Evolutionary conservation across 768 basidiomycete species (phyloP).

Genomic region (Amanita rimosa): DNA sequence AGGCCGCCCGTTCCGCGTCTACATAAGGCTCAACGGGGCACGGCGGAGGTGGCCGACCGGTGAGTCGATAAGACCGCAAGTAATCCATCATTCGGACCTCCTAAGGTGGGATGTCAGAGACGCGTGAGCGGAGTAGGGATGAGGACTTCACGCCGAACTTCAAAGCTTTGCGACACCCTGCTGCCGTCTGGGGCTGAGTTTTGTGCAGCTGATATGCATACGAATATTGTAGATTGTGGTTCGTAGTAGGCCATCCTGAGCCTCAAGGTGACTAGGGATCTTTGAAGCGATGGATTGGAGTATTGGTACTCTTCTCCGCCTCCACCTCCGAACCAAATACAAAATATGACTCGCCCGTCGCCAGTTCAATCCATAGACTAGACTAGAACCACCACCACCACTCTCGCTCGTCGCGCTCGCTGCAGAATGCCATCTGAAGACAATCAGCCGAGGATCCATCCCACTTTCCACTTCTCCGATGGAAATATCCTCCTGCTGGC

Average conservation of each 20-base stretch:
- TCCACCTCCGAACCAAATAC: too few relatives aligned
- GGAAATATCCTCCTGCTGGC: background rate
- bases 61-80: slow-evolving; percentile 31
- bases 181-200: slow-evolving; percentile 4
- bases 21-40: slow-evolving; percentile 36
- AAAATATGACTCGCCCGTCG: too few relatives aligned
- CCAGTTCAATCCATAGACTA: too few relatives aligned
- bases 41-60: slow-evolving; percentile 36
- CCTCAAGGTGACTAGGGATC: too few relatives aligned
- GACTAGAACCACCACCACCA: too few relatives aligned
- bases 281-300: too few relatives aligned
- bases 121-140: background rate
- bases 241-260: background rate
- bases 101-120: slow-evolving; percentile 22
- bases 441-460: background rate
- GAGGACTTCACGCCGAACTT: slow-evolving; percentile 12
- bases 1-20: slow-evolving; percentile 26
- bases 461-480: background rate
- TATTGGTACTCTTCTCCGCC: too few relatives aligned
- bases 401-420: too few relatives aligned
- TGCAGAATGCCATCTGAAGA: background rate
- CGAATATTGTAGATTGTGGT: background rate
- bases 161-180: slow-evolving; percentile 17
- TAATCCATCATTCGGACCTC: slow-evolving; percentile 49
- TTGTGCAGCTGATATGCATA: slow-evolving; percentile 9